Base-by-base conservation (phyloP, 192 early-diverging fungal species). In the Anaeromyces robustus region DNA sequence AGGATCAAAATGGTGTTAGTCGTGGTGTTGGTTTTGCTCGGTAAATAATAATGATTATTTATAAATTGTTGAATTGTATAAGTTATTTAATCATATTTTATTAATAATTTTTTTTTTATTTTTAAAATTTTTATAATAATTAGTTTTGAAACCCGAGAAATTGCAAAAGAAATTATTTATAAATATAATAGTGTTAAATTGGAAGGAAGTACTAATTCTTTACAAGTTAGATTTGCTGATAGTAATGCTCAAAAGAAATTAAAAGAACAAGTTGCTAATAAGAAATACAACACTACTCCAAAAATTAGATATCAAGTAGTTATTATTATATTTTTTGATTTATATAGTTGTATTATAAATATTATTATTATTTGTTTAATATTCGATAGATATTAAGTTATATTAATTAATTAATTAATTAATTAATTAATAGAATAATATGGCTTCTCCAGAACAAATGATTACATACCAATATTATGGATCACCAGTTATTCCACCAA, bases 11-110 rank as follows among this genome's bases (percentile, higher is more conserved):
- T 4, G 90, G 91, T 2, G 83, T 87, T 29, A 92, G 89, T 82
- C 89, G 92, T 52, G 93, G 95, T 32, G 95, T 95, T 16, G 95
- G 95, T 4, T 96, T 96, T 86, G 93, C 89, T 17, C 86, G 92
- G 84, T 91, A 68, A n/a, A 4, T 39, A 39, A 39, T 12, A 39
- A 39, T 12, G 37, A 39, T 39, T 14, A 34, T 34, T 7, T 34
- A 12, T 7, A 7, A 34, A 34, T 34, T 7, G 5, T 34, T 7
- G 12, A 12, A 34, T 7, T 39, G 13, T 39, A 39, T 39, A n/a
- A n/a, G n/a, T n/a, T n/a, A n/a, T n/a, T n/a, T n/a, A n/a, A n/a
- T n/a, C n/a, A n/a, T n/a, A n/a, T 34, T 7, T 34, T 34, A 12
- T 34, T 34, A 34, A 7, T 34, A 7, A 34, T 34, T 34, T 34